Conservation (phyloP, 2,329 filamentous ascomycete genomes). For the Ceratocystis eucalypticola region DNA sequence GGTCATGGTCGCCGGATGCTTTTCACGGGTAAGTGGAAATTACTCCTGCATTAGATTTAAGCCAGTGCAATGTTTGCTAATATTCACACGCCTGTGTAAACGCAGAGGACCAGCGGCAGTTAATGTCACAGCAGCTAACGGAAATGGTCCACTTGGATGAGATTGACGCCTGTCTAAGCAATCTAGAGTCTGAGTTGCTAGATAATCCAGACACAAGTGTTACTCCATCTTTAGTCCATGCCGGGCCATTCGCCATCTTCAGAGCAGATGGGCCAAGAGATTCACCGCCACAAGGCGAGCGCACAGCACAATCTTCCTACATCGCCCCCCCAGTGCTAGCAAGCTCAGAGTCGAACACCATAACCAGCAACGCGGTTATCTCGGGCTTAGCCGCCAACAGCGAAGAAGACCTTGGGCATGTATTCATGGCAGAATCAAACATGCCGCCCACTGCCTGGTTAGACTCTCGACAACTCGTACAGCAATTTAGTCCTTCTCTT, state of each 20-base stretch:
- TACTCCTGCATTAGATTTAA: neutral
- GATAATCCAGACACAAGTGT: neutral
- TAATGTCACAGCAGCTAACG: constrained; percentile 8
- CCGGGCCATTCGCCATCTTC: constrained; percentile 13
- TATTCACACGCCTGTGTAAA: neutral
- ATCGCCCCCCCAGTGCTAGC: neutral
- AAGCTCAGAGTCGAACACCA: neutral
- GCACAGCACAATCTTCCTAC: neutral
- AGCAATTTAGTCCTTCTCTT: neutral
- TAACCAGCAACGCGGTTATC: neutral
- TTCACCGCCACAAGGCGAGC: neutral
- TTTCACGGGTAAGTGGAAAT: constrained; percentile 12
- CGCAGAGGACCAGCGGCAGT: constrained; percentile 7
- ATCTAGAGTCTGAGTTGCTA: neutral
- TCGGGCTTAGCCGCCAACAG: neutral
- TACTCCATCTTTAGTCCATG: neutral
- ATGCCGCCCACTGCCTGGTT: neutral
- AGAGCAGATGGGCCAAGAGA: neutral
- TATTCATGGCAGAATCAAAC: neutral
- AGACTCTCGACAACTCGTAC: neutral
- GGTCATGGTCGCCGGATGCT: constrained; percentile 16
- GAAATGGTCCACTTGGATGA: neutral
- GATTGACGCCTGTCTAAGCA: constrained; percentile 1
- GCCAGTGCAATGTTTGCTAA: neutral
- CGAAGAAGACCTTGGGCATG: neutral